Evolutionary conservation across 176 grass and related monocot genomes (phyloP).

Genomic region (Aegilops bicornis): DNA sequence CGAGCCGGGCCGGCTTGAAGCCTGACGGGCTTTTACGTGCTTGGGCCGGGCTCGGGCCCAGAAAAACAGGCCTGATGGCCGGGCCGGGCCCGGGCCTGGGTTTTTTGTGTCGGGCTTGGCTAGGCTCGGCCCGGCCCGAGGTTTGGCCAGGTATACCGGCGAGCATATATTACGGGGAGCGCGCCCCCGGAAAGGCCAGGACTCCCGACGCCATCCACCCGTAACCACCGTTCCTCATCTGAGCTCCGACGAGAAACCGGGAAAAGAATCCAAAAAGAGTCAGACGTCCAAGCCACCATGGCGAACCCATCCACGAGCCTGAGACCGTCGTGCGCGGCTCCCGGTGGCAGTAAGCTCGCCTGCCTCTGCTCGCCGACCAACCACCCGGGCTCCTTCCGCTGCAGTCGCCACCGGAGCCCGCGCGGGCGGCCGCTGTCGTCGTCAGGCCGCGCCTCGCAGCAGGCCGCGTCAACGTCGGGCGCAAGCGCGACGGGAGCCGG

Average conservation of each 20-base stretch:
- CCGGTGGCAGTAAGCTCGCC: background rate
- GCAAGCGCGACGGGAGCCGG: background rate
- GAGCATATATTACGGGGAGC: slow-evolving; percentile 23
- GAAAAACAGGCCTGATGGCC: too few species aligned
- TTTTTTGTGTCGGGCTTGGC: too few species aligned
- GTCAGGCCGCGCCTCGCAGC: background rate
- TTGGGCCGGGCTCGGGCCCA: too few species aligned
- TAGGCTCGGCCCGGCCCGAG: too few species aligned
- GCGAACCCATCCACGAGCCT: background rate
- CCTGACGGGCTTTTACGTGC: too few species aligned
- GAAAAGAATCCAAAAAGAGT: background rate
- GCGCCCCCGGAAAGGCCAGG: background rate
- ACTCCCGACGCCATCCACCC: background rate
- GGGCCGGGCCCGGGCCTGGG: too few species aligned
- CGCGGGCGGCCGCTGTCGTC: background rate
- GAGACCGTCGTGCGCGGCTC: background rate
- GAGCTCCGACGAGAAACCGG: background rate
- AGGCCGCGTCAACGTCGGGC: too few species aligned
- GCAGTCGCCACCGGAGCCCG: slow-evolving; percentile 52
- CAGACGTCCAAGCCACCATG: slow-evolving; percentile 25
- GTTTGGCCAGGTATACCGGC: too few species aligned
- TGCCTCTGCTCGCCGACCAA: slow-evolving; percentile 79
- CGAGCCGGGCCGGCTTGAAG: too few species aligned
- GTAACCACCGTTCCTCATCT: background rate
- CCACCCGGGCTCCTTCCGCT: slow-evolving; percentile 82